Base-by-base conservation (phyloP, 768 basidiomycete species). In the Coprinopsis sp. region DNA sequence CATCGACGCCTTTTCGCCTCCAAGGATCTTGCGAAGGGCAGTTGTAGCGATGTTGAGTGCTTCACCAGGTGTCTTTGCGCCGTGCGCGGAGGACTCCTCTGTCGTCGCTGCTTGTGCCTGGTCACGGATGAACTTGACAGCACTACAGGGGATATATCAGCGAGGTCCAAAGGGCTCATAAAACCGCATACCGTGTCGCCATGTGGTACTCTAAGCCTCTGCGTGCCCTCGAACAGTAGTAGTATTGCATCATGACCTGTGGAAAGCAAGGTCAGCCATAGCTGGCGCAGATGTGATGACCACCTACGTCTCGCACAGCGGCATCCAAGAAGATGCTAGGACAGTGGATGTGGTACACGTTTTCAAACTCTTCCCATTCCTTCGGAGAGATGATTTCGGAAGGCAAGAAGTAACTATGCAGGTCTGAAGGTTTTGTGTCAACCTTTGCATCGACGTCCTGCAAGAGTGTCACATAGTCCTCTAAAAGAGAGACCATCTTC, bases 301-400 rank as follows among this genome's bases (percentile, higher is more conserved):
- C 2, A 68, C 84, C 57, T 55, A 93, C 89, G 63, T 94, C 86
- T 51, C 92, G 82, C 24, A 84, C 79, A 21, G 79, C 74, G 57
- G 81, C 82, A 55, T 83, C 84, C 69, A 92, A 71, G 55, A 81
- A 82, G 37, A 95, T 73, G 38, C 80, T 84, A 1, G 92, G 93
- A 51, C 80, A 86, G 64, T 96, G 92, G 13, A 92, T 76, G 58
- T 95, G 89, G 59, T 93, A 91, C 21, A 93, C 91, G 56, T 94
- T 88, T 58, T 88, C 84, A 64, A 95, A 97, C 50, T 82, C 79
- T 2, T 76, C 77, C 86, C 81, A 84, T 56, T 90, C 87, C 19
- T 79, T 70, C 22, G 81, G 70, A 10, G 82, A 79, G 27, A 84
- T 74, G 34, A 78, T 75, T 54, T 85, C 82, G 11, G 81, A 72